Conservation (phyloP, 2,329 filamentous ascomycete species). For the Didymella pinodella region DNA sequence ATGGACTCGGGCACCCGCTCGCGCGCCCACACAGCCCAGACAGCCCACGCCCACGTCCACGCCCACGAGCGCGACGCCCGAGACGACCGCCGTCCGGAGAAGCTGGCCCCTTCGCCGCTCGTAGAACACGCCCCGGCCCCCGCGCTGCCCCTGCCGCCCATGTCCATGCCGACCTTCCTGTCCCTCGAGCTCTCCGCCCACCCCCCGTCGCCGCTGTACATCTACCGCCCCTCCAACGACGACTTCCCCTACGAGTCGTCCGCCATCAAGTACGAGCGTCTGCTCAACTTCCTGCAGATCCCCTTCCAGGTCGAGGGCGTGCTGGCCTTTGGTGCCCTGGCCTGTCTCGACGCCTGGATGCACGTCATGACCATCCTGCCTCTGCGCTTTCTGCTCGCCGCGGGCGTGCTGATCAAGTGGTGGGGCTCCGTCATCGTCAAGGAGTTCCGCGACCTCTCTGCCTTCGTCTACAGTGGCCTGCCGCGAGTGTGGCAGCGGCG, state of each 20-base stretch:
- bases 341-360: slow-evolving; percentile 94
- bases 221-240: slow-evolving; percentile 63
- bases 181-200: slow-evolving; percentile 69
- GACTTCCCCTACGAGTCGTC: slow-evolving; percentile 89
- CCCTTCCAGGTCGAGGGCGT: slow-evolving; percentile 84
- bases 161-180: slow-evolving; percentile 71
- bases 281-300: slow-evolving; percentile 86
- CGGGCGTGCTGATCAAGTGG: slow-evolving; percentile 78
- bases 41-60: slow-evolving; percentile 9
- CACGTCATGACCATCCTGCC: slow-evolving; percentile 97
- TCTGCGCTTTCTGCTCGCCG: slow-evolving; percentile 82
- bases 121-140: slow-evolving; percentile 43
- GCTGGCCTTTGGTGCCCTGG: slow-evolving; percentile 85
- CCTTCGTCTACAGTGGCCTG: slow-evolving; percentile 80
- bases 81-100: slow-evolving; percentile 22
- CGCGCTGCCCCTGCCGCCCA: slow-evolving; percentile 66
- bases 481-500: slow-evolving; percentile 77
- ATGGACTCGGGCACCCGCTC: slow-evolving; percentile 43
- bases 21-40: slow-evolving; percentile 43
- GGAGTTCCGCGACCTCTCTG: slow-evolving; percentile 74
- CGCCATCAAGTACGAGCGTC: slow-evolving; percentile 86
- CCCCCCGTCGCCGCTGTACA: slow-evolving; percentile 68
- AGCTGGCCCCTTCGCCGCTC: slow-evolving; percentile 53
- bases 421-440: slow-evolving; percentile 76
- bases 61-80: slow-evolving; percentile 30